These are phyloP conservation scores for Pseudogymnoascus sp. DNA, from an alignment of 2,329 filamentous ascomycete species.

Conservation along the genomic window DNA sequence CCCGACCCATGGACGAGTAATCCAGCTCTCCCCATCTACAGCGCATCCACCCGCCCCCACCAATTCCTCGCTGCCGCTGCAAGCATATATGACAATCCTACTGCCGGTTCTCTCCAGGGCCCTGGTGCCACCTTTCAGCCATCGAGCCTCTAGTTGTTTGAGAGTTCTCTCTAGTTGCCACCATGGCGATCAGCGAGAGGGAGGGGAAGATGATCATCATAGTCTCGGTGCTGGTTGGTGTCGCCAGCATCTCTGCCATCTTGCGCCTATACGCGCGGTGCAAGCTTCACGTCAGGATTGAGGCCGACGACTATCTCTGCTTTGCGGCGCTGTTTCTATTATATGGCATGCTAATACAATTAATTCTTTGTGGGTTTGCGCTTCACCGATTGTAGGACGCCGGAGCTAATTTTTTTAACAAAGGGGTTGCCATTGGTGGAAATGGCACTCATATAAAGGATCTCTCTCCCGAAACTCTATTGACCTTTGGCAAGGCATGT, in stretches of 20 bases:
- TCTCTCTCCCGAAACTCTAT: neutral
- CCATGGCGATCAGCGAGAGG: neutral
- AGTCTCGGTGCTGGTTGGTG: neutral
- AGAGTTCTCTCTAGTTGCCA: neutral
- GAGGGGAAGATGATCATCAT: neutral
- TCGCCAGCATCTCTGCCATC: neutral
- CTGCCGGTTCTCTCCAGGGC: neutral
- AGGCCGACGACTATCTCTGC: slow-evolving; percentile 2
- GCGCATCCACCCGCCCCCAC: neutral
- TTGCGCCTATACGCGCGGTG: neutral
- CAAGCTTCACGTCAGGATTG: neutral
- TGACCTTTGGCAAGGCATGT: neutral
- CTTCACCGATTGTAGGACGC: neutral
- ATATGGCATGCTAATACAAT: neutral
- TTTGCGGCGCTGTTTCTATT: neutral
- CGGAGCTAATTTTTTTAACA: neutral
- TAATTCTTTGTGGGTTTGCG: neutral
- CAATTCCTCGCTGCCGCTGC: neutral
- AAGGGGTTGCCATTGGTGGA: neutral
- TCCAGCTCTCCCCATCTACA: neutral
- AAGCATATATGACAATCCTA: slow-evolving; percentile 4
- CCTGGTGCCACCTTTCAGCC: neutral
- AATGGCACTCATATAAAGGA: neutral
- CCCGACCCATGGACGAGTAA: neutral
- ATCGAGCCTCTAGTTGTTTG: neutral